A percentile compares a stretch with the other conserved stretches of the same genome.
Conservation (phyloP, 768 basidiomycete species). For the Suillus lakei region DNA sequence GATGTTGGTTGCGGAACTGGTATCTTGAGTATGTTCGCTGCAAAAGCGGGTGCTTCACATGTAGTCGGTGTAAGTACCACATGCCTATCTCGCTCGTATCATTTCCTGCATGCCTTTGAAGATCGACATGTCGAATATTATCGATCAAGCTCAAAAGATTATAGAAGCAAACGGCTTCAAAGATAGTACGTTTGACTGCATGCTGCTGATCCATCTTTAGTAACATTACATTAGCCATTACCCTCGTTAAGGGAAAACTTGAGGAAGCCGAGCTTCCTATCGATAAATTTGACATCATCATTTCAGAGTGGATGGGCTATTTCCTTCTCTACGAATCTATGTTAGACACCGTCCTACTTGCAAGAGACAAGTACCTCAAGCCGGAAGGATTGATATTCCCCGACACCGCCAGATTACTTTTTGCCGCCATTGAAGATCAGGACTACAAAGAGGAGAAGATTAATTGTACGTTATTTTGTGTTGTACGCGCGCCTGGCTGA, state of each 20-base stretch:
- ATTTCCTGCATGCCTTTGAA: slow-evolving; percentile 36
- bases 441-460: slow-evolving; percentile 99
- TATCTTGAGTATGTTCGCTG: slow-evolving; percentile 97
- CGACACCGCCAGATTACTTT: slow-evolving; percentile 87
- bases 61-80: slow-evolving; percentile 81
- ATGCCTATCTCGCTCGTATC: slow-evolving; percentile 8
- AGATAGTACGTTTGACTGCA: slow-evolving; percentile 68
- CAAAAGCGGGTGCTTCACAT: slow-evolving; percentile 91
- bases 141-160: slow-evolving; percentile 98
- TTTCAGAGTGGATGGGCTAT: slow-evolving; percentile 99
- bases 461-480: slow-evolving; percentile 65
- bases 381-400: slow-evolving; percentile 93
- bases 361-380: slow-evolving; percentile 96
- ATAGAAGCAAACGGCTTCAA: slow-evolving; percentile 96
- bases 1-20: slow-evolving; percentile 99
- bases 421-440: slow-evolving; percentile 98
- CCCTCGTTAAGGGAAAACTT: slow-evolving; percentile 96
- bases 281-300: slow-evolving; percentile 95
- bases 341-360: slow-evolving; percentile 97
- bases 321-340: slow-evolving; percentile 99
- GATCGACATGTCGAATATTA: slow-evolving; percentile 99
- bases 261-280: slow-evolving; percentile 91
- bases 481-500: neutral
- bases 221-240: slow-evolving; percentile 65
- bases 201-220: slow-evolving; percentile 1